Base-by-base conservation (phyloP, 805 yeast species). In the Candida silvicultrix region DNA sequence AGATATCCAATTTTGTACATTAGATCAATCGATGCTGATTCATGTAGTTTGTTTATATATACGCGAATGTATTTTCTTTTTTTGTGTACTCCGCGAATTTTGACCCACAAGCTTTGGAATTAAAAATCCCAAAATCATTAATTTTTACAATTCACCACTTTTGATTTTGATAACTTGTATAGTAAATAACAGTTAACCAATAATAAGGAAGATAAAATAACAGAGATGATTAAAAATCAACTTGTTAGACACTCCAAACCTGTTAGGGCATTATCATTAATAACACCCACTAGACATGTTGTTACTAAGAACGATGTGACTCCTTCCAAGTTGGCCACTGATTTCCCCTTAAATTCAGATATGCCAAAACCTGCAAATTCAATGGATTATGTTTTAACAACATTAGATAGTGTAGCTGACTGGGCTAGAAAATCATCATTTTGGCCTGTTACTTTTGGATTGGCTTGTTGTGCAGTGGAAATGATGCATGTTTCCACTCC, bases 401-500 rank as follows among this genome's bases (percentile, higher is more conserved):
- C 90, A 19, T 69, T 87, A 57, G 96, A 87, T 61, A 82, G 82
- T 51, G 78, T 87, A 51, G 89, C 89, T 53, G 83, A 83, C 70
- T 87, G 96, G 96, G 95, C 92, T 2, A 78, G 95, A 67, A 89
- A 85, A 63, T 88, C 95, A 23, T 85, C 94, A 2, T 87, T 87
- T 66, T 87, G 96, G 96, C 96, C 96, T 9, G 90, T 86, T 40
- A 87, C 96, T 34, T 87, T 87, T 66, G 96, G 96, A 31, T 73
- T 87, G 60, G 95, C 95, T 9, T 87, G 96, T 69, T 87, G 96
- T 73, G 96, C 96, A 50, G 95, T 87, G 38, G 96, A 87, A 69
- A 87, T 87, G 96, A 87, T 87, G 96, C 96, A 87, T 64, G 85
- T 84, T 35, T 87, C 95, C 22, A 81, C 95, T 48, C 95, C 96